These are phyloP conservation scores for Grosmannia huntii DNA, from an alignment of 2,329 filamentous ascomycete genomes.

Conservation along the genomic window DNA sequence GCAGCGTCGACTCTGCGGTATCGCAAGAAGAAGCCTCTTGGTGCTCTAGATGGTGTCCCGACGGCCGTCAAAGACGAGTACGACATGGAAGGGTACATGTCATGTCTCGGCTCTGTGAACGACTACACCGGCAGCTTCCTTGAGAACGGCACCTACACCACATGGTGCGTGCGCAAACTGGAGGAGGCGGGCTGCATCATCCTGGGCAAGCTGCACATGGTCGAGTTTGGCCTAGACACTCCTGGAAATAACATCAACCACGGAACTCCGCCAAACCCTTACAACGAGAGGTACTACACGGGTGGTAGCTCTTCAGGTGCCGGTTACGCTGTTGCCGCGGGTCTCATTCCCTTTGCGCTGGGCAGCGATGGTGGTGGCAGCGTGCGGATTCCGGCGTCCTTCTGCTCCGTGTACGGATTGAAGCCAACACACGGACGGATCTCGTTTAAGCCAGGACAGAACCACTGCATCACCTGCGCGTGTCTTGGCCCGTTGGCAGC, in stretches of 20 bases:
- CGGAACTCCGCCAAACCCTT: conserved; percentile 65
- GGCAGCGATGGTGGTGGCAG: conserved; percentile 64
- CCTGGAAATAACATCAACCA: conserved; percentile 62
- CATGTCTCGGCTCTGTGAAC: conserved; percentile 47
- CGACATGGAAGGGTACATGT: conserved; percentile 60
- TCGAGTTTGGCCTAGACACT: conserved; percentile 63
- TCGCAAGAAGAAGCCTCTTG: conserved; percentile 41
- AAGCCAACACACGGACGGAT: conserved; percentile 59
- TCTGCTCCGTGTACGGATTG: conserved; percentile 62
- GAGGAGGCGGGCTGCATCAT: conserved; percentile 59
- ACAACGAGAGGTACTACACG: conserved; percentile 60
- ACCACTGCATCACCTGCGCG: conserved; percentile 47
- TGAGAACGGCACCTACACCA: conserved; percentile 32
- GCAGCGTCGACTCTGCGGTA: conserved; percentile 32
- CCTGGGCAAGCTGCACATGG: conserved; percentile 63
- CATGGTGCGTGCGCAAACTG: conserved; percentile 59
- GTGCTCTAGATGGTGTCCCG: conserved; percentile 59
- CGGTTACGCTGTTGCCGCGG: conserved; percentile 55
- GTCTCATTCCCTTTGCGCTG: conserved; percentile 58
- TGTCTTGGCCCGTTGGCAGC: conserved; percentile 56
- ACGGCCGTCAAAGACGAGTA: conserved; percentile 68
- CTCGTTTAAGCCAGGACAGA: conserved; percentile 45
- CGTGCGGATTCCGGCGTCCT: conserved; percentile 59
- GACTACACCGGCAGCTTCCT: conserved; percentile 40
- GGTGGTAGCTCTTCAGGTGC: conserved; percentile 67